Conservation (phyloP, 108 stramenopile genomes). For the Licmophora abbreviata region DNA sequence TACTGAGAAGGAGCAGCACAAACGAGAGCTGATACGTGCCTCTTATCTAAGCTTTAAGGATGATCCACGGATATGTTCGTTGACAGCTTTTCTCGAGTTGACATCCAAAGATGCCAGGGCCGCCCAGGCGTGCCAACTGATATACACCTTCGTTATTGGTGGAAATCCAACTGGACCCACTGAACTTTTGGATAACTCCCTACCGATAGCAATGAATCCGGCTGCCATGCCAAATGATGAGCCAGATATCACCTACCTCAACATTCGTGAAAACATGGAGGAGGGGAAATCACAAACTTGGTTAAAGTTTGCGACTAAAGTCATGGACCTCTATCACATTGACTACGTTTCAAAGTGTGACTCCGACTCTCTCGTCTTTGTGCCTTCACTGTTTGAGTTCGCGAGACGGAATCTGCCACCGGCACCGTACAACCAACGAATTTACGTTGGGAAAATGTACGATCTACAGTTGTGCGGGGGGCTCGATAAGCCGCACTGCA, state of each 20-base stretch:
- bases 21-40: too few relatives aligned
- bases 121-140: conserved; percentile 13
- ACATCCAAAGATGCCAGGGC: neutral
- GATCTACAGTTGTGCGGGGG: neutral
- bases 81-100: neutral
- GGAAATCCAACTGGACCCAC: conserved; percentile 9
- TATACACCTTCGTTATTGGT: conserved; percentile 27
- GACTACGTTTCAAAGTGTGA: conserved; percentile 36
- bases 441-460: neutral
- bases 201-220: neutral
- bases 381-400: conserved; percentile 19
- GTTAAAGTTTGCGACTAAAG: conserved; percentile 19
- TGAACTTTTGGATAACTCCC: neutral
- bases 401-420: conserved; percentile 8
- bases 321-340: conserved; percentile 11
- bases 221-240: neutral
- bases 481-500: neutral
- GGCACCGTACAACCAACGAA: conserved; percentile 2
- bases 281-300: conserved; percentile 35
- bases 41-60: neutral
- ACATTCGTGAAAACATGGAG: conserved; percentile 37
- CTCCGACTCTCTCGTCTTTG: conserved; percentile 20
- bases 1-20: too few relatives aligned
- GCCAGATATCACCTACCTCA: conserved; percentile 19
- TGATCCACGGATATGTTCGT: conserved; percentile 19